phyloP scores from a whole-genome alignment of 108 stramenopile genomes.

The Nitzschia putrida region DNA sequence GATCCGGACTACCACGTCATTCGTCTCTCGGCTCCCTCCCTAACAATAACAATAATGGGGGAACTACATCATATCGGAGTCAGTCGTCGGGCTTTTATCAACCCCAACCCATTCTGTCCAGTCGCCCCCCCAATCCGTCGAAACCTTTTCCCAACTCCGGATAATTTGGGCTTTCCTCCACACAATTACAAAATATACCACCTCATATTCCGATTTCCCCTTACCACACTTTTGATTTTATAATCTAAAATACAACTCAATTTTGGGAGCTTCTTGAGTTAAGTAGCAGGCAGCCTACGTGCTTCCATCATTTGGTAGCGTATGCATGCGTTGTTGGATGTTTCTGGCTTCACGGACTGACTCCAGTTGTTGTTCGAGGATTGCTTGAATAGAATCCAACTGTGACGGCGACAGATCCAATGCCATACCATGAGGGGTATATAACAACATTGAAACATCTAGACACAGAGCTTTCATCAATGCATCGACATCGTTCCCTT shows the following conservation, averaged over 20 bases:
- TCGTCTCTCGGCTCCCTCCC: too few relatives aligned
- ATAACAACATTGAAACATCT: constrained; percentile 67
- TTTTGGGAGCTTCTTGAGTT: too few relatives aligned
- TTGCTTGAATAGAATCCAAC: constrained; percentile 58
- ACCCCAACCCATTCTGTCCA: neutral
- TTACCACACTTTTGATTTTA: too few relatives aligned
- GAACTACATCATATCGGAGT: too few relatives aligned
- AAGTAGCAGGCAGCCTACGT: too few relatives aligned
- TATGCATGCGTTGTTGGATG: constrained; percentile 52
- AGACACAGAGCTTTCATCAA: constrained; percentile 72
- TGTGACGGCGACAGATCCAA: constrained; percentile 73
- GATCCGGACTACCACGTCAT: too few relatives aligned
- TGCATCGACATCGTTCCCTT: constrained; percentile 48
- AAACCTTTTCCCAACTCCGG: neutral
- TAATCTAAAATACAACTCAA: too few relatives aligned
- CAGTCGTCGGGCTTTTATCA: neutral
- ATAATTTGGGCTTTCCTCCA: too few relatives aligned
- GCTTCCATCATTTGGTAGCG: neutral
- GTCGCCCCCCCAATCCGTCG: neutral
- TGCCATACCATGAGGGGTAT: constrained; percentile 71
- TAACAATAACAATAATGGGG: too few relatives aligned
- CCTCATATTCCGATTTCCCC: too few relatives aligned
- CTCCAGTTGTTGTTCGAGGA: constrained; percentile 54
- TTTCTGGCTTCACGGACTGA: constrained; percentile 54
- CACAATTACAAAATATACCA: too few relatives aligned